phyloP scores from a whole-genome alignment of 768 basidiomycete genomes.

The Mycena latifolia region DNA sequence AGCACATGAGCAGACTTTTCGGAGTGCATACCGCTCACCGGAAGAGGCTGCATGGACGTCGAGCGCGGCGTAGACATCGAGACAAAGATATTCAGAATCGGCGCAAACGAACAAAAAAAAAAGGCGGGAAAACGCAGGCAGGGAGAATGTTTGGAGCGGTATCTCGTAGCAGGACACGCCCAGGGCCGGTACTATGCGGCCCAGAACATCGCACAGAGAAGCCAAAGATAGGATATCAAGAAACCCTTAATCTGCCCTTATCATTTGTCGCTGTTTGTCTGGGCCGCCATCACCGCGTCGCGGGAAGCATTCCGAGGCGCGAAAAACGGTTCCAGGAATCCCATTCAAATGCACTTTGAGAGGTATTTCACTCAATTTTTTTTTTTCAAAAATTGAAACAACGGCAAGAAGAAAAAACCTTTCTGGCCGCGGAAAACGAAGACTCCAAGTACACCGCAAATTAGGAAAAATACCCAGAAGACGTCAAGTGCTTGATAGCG shows the following conservation, averaged over 20 bases:
- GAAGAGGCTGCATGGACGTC: slow-evolving; percentile 14
- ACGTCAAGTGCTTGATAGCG: too few relatives aligned
- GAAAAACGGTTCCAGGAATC: too few relatives aligned
- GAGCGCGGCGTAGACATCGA: not conserved
- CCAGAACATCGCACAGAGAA: slow-evolving; percentile 18
- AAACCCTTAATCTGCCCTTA: not conserved
- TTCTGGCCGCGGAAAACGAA: too few relatives aligned
- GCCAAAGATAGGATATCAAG: slow-evolving; percentile 18
- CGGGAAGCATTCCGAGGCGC: too few relatives aligned
- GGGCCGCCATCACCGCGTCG: not conserved
- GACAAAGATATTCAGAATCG: slow-evolving; percentile 7
- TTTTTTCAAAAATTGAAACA: too few relatives aligned
- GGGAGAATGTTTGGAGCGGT: not conserved
- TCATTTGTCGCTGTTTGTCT: not conserved
- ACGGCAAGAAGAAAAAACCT: too few relatives aligned
- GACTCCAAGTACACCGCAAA: too few relatives aligned
- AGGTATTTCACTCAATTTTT: too few relatives aligned
- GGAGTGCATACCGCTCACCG: slow-evolving; percentile 1
- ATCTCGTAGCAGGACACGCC: slow-evolving; percentile 25
- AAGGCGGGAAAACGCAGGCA: not conserved
- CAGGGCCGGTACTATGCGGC: slow-evolving; percentile 22
- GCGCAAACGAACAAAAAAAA: slow-evolving; percentile 3
- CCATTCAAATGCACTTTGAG: too few relatives aligned
- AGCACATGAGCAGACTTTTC: not conserved
- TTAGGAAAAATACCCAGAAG: too few relatives aligned